Conservation (phyloP, 441 rosid species). For the Euphorbia schlechtendalii region DNA sequence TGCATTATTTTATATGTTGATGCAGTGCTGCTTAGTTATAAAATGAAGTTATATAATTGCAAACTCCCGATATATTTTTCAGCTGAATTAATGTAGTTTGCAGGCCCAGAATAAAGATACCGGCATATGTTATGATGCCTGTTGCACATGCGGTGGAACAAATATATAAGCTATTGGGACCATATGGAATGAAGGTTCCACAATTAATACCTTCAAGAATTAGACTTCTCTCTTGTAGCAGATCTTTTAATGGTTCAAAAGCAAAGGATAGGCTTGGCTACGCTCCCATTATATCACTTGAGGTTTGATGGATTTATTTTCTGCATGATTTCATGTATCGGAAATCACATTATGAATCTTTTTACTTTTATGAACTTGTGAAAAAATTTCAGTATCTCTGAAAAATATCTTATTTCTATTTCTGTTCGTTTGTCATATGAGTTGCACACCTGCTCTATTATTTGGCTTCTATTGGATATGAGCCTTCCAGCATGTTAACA, state of each 20-base stretch:
- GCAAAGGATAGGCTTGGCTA: slow-evolving; percentile 80
- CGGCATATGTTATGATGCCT: slow-evolving; percentile 75
- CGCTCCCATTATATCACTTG: slow-evolving; percentile 61
- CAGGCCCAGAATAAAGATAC: slow-evolving; percentile 89
- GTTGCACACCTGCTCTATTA: background rate
- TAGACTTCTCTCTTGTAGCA: slow-evolving; percentile 70
- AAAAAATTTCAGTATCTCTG: background rate
- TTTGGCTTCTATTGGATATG: background rate
- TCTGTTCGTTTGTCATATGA: background rate
- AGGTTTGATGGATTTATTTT: slow-evolving; percentile 40
- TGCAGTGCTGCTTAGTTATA: background rate
- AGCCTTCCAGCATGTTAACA: slow-evolving; percentile 2
- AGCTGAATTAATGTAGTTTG: slow-evolving; percentile 29
- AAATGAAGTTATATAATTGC: slow-evolving; percentile 6
- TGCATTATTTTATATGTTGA: background rate
- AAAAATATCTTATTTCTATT: slow-evolving; percentile 6
- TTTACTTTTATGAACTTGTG: too few species aligned
- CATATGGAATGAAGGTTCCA: slow-evolving; percentile 91
- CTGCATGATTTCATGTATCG: slow-evolving; percentile 1
- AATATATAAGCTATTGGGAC: slow-evolving; percentile 57
- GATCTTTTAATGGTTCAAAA: slow-evolving; percentile 73
- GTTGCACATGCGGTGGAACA: slow-evolving; percentile 69
- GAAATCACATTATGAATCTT: too few species aligned
- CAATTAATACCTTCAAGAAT: slow-evolving; percentile 89
- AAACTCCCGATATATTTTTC: slow-evolving; percentile 9